These are phyloP conservation scores for Asparagopsis taxiformis DNA, from an alignment of 31 red algal species.

Conservation along the genomic window DNA sequence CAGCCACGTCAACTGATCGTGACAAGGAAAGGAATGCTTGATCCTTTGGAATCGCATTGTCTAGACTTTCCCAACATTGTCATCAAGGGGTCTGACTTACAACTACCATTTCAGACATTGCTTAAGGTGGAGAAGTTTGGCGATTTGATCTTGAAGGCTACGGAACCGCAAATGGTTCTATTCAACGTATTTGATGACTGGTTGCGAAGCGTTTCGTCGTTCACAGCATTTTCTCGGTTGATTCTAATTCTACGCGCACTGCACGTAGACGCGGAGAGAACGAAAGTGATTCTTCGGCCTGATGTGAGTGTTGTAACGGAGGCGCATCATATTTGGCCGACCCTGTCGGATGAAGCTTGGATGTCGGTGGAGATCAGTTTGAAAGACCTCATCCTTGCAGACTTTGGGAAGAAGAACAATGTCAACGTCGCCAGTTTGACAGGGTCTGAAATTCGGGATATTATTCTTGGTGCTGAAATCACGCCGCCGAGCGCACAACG, in stretches of 20 bases:
- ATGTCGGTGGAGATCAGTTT: constrained; percentile 84
- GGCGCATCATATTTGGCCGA: constrained; percentile 91
- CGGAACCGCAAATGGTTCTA: constrained; percentile 90
- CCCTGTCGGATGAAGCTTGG: constrained; percentile 87
- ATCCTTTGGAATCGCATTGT: constrained; percentile 90
- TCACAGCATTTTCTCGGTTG: constrained; percentile 92
- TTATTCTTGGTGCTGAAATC: constrained; percentile 95
- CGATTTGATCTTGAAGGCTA: constrained; percentile 82
- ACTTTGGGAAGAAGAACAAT: constrained; percentile 99
- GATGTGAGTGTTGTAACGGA: constrained; percentile 72
- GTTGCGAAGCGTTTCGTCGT: constrained; percentile 84
- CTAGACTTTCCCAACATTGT: constrained; percentile 89
- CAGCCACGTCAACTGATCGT: constrained; percentile 94
- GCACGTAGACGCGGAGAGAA: constrained; percentile 82
- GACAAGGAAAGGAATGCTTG: constrained; percentile 84
- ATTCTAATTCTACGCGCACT: constrained; percentile 88
- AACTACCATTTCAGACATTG: constrained; percentile 90
- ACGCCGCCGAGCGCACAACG: constrained; percentile 83
- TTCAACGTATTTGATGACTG: constrained; percentile 95
- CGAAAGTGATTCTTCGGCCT: constrained; percentile 81
- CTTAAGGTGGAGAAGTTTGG: constrained; percentile 93
- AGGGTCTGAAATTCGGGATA: constrained; percentile 91
- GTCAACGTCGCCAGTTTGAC: constrained; percentile 96
- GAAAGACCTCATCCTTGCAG: constrained; percentile 89
- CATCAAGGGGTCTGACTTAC: constrained; percentile 84